Evolutionary conservation across 2,329 filamentous ascomycete genomes (phyloP), one percentile per base, ranked within the genome.

Genomic region (Pseudocercospora crystallina): DNA sequence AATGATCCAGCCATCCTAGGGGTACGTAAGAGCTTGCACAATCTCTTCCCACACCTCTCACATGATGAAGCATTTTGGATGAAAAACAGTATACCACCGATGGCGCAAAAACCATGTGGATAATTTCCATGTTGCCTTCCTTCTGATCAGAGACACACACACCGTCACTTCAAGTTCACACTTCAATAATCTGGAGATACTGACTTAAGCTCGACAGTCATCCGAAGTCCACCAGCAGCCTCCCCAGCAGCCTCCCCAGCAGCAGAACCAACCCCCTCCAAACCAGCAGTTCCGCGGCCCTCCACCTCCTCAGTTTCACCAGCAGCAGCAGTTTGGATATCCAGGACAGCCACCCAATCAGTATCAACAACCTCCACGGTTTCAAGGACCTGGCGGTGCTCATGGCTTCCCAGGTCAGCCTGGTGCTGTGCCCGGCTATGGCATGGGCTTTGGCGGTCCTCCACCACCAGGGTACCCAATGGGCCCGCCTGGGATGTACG

Each of bases 111-210:
- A 78, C 81, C 81, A 78, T 96, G 91, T 95, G 85, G 91, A 96
- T 76, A 83, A 86, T 87, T 86, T 96, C 91, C 90, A 62, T 62
- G 91, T 96, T 96, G 91, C 90, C 91, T 96, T 96, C 91, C 91
- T 96, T 96, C 90, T 96, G 90, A 96, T 63, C 56, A 47, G 47
- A 26, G 38, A 44, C 45, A 45, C 31, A 11, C 37, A 44, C 5
- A 17, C 31, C 41, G 41, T 49, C 31, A 11, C 32, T 20, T 26
- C 30, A 15, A 50, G 48, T 13, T 47, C 41, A 33, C 36, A 13
- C 14, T 15, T 31, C 31, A 32, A 41, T 33, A 10, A 30, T 20
- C 8, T 32, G 12, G 15, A 36, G 37, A 34, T 46, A 43, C 47
- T 49, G 9, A 45, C 33, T 2, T 12, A 5, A 15, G 12, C 31